Conservation (phyloP, 2,329 filamentous ascomycete genomes). For the Lachnellula cervina region DNA sequence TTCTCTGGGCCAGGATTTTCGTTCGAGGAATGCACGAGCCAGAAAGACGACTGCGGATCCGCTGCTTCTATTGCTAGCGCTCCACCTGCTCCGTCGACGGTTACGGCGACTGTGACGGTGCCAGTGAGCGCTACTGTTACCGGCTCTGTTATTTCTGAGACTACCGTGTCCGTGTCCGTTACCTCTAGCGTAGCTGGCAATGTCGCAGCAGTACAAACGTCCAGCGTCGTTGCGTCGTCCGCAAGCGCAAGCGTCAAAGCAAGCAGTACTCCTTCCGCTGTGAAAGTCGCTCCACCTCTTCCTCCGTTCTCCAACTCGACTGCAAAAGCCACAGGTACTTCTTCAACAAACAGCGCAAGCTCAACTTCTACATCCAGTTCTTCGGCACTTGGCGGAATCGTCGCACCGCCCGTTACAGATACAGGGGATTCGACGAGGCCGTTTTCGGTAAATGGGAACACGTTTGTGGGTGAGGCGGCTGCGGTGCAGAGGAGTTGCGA, state of each 20-base stretch:
- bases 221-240: slow-evolving; percentile 2
- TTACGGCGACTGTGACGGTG: slow-evolving; percentile 2
- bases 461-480: slow-evolving; percentile 50
- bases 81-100: slow-evolving; percentile 8
- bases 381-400: slow-evolving; percentile 40
- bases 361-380: background rate
- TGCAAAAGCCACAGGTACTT: slow-evolving; percentile 2
- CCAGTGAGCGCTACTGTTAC: background rate
- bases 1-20: slow-evolving; percentile 19
- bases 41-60: slow-evolving; percentile 14
- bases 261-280: no score
- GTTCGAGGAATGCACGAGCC: slow-evolving; percentile 16
- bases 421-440: slow-evolving; percentile 46
- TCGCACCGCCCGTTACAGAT: slow-evolving; percentile 45
- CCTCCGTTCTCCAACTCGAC: slow-evolving; percentile 3
- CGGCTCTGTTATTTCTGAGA: background rate
- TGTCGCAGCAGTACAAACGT: background rate
- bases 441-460: slow-evolving; percentile 52
- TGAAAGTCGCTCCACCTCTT: background rate
- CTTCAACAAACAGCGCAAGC: background rate
- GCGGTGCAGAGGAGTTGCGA: slow-evolving; percentile 57
- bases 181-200: background rate
- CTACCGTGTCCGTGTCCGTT: background rate
- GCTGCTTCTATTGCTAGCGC: slow-evolving; percentile 13
- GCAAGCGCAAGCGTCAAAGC: background rate